Percentiles rank a stretch among this genome's conserved stretches.
Conservation (phyloP, 2,329 filamentous ascomycete species). For the Fonsecaea nubica region DNA sequence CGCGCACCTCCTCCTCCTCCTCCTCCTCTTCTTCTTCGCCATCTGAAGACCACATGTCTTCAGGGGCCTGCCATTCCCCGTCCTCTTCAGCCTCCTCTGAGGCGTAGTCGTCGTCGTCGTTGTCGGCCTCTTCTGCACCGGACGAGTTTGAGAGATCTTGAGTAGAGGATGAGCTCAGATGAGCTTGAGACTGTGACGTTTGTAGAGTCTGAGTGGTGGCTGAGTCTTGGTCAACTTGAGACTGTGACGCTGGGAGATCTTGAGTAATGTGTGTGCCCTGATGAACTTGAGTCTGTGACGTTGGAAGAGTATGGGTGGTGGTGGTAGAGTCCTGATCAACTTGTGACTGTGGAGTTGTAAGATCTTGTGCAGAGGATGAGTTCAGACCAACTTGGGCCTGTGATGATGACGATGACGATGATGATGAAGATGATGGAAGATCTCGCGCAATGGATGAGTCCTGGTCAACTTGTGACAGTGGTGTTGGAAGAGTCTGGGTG, state of each 20-base stretch:
- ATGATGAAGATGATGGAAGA: too few relatives aligned
- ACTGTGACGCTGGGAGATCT: too few relatives aligned
- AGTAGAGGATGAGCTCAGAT: not conserved
- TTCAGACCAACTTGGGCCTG: too few relatives aligned
- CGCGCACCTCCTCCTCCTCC: conserved; percentile 6
- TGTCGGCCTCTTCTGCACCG: not conserved
- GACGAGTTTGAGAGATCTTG: not conserved
- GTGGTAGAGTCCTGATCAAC: too few relatives aligned
- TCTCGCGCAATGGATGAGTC: too few relatives aligned
- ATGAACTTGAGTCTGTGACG: not conserved
- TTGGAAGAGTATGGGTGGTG: not conserved
- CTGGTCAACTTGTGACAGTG: not conserved
- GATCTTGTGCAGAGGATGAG: too few relatives aligned
- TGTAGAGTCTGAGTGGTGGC: too few relatives aligned
- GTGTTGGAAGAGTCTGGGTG: not conserved
- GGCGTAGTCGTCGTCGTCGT: not conserved
- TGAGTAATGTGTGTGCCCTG: too few relatives aligned
- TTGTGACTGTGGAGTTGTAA: too few relatives aligned
- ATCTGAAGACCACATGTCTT: not conserved
- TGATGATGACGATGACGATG: too few relatives aligned
- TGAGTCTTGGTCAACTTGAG: too few relatives aligned
- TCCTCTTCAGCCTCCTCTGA: conserved; percentile 3
- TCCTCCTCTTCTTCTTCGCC: conserved; percentile 16
- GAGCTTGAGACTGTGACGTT: too few relatives aligned
- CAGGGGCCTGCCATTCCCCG: conserved; percentile 2